Base-by-base conservation (phyloP, 202 grass and related monocot species). In the Carex arenaria region DNA sequence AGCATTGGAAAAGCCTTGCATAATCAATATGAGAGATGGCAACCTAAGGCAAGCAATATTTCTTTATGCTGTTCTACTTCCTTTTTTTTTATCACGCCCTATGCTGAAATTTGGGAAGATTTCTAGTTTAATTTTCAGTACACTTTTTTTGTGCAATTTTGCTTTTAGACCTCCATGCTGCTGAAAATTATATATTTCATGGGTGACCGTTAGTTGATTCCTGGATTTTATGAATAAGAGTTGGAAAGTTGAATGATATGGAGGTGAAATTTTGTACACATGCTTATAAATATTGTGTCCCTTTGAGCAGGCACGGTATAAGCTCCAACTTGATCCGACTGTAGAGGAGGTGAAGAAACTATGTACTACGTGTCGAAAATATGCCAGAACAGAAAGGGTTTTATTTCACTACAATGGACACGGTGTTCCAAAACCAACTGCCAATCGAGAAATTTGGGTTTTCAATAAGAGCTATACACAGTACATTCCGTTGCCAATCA, bases 401-500 rank as follows among this genome's bases (percentile, higher is more conserved):
- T 89, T 99, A 88, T 99, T 99, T 81, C 96, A 99, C 85, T 99
- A 99, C 62, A 99, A 99, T 89, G 96, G 96, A 62, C 96, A 99
- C 30, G 96, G 96, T 57, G 96, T 99, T 66, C 96, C 93, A 86
- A 99, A 92, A 63, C 96, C 96, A 64, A 99, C 96, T 55, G 68
- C 90, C 53, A 99, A 96, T 90, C 90, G 93, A 64, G 96, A 99
- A 86, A 94, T 99, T 90, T 99, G 96, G 96, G 93, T 99, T 59
- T 99, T 99, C 90, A 99, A 99, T 65, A 99, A 96, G 91, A 93
- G 93, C 87, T 99, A 99, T 72, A 99, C 96, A 1, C 96, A 99
- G 51, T 99, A 99, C 87, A 99, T 99, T 77, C 96, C 93, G 13
- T 92, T 99, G 83, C 93, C 93, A 7, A 92, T 99, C 69, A 92